These are phyloP conservation scores for Schizophyllum commune DNA, from an alignment of 1,284 basidiomycete species.

Conservation along the genomic window DNA sequence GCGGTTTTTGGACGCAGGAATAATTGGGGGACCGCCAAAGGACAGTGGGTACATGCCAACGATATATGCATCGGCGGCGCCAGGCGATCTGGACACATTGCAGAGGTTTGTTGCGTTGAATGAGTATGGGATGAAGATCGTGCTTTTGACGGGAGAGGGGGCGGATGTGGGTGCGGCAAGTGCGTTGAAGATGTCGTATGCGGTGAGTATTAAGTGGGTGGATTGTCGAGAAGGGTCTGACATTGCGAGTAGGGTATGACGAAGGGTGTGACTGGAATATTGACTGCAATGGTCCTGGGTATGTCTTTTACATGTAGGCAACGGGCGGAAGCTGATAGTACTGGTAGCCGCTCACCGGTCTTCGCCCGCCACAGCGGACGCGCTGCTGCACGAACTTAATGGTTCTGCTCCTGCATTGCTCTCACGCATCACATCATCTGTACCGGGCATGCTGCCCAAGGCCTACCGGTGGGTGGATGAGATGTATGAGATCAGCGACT, in stretches of 20 bases:
- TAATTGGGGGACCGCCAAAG: slow-evolving; percentile 48
- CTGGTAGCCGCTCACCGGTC: slow-evolving; percentile 42
- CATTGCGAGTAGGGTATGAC: slow-evolving; percentile 36
- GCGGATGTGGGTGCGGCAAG: slow-evolving; percentile 49
- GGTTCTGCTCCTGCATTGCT: slow-evolving; percentile 39
- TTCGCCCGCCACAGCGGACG: slow-evolving; percentile 50
- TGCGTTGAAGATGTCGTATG: slow-evolving; percentile 58
- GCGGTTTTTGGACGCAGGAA: slow-evolving; percentile 48
- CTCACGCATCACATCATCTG: slow-evolving; percentile 26
- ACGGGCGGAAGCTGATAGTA: not conserved
- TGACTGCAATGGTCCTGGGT: slow-evolving; percentile 52
- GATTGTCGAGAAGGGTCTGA: not conserved
- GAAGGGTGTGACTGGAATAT: slow-evolving; percentile 49
- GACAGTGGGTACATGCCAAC: slow-evolving; percentile 38
- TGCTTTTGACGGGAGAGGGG: slow-evolving; percentile 36
- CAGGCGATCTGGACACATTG: slow-evolving; percentile 26
- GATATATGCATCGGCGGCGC: slow-evolving; percentile 42
- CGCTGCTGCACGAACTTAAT: slow-evolving; percentile 40
- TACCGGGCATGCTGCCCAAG: slow-evolving; percentile 48
- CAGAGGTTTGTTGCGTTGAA: slow-evolving; percentile 33
- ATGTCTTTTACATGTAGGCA: slow-evolving; percentile 10
- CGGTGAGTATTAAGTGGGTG: slow-evolving; percentile 27
- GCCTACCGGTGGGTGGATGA: slow-evolving; percentile 55
- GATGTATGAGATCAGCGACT: slow-evolving; percentile 53
- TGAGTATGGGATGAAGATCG: slow-evolving; percentile 39